Evolutionary conservation across 1,139 yeast genomes (phyloP).

Genomic region (Candida neerlandica): DNA sequence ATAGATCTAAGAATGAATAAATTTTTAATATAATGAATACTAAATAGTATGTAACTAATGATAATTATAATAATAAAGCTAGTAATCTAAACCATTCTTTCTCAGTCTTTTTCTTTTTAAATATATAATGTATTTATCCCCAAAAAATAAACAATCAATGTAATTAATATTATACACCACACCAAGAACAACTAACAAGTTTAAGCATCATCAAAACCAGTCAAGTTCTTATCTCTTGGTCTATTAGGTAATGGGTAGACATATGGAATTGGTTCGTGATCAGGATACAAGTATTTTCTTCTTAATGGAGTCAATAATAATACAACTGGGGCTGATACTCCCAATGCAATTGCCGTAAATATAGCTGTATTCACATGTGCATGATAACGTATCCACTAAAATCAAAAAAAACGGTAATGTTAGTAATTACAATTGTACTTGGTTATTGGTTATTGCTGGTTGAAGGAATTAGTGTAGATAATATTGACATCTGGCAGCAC

Average conservation of each 20-base stretch:
- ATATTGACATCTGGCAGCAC: no score
- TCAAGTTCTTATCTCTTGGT: constrained; percentile 50
- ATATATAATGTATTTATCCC: background rate
- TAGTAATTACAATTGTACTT: constrained; percentile 6
- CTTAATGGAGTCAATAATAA: constrained; percentile 69
- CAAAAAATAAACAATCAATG: background rate
- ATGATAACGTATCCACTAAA: constrained; percentile 74
- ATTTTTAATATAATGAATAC: no score
- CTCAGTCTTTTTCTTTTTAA: background rate
- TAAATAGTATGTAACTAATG: no score
- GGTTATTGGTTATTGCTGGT: background rate
- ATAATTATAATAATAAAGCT: background rate
- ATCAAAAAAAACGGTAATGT: background rate
- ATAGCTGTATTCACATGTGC: constrained; percentile 81
- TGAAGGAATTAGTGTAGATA: background rate
- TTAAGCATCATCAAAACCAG: constrained; percentile 58
- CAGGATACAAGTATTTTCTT: constrained; percentile 66
- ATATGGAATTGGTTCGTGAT: constrained; percentile 68
- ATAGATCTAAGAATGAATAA: no score
- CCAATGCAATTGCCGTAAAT: constrained; percentile 69
- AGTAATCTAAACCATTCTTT: background rate
- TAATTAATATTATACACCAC: background rate
- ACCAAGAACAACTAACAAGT: background rate
- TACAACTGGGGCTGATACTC: constrained; percentile 67
- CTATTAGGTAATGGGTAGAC: constrained; percentile 70